These are phyloP conservation scores for Alternaria metachromatica DNA, from an alignment of 2,329 filamentous ascomycete genomes.

Conservation along the genomic window DNA sequence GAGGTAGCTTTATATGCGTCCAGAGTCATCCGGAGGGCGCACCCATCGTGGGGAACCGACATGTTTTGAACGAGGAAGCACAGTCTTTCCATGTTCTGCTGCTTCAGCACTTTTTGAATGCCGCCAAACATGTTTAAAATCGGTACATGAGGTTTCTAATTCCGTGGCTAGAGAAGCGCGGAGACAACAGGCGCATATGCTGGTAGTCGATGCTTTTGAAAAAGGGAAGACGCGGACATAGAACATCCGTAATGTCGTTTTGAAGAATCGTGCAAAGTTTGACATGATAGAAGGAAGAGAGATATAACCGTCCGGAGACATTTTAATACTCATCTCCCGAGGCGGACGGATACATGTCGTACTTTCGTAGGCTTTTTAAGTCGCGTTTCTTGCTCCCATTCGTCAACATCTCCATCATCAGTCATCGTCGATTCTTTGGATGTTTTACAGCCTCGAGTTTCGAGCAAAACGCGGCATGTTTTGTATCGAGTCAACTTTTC, in stretches of 20 bases:
- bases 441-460: neutral
- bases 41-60: neutral
- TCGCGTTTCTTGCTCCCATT: no score
- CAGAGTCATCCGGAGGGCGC: neutral
- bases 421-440: neutral
- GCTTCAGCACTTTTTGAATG: neutral
- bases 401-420: no score
- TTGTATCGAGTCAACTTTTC: neutral
- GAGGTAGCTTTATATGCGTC: neutral
- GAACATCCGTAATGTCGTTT: no score
- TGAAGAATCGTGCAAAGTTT: neutral
- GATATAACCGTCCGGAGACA: neutral
- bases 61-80: neutral
- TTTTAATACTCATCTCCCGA: neutral
- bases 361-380: no score
- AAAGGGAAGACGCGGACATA: neutral
- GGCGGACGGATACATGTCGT: neutral
- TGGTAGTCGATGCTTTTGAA: accelerated
- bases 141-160: neutral
- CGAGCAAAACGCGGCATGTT: neutral
- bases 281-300: neutral
- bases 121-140: neutral
- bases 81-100: neutral
- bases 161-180: neutral
- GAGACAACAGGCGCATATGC: neutral